Evolutionary conservation across 2,329 filamentous ascomycete species (phyloP).

Genomic region (Didymosphaeria variabile): DNA sequence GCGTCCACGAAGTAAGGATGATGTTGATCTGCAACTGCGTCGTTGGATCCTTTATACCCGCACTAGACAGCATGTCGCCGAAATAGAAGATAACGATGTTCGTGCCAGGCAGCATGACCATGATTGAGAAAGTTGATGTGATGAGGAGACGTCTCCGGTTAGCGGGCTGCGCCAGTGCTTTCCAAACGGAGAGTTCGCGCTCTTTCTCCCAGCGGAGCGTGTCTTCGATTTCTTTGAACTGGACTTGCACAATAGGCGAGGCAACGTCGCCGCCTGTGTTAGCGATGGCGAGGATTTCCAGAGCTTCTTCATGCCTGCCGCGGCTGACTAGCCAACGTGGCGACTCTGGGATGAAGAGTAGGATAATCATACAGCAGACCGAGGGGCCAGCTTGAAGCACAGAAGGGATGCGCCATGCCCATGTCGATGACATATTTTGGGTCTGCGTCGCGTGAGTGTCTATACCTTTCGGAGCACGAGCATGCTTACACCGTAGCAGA

Average conservation of each 20-base stretch:
- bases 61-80: conserved; percentile 47
- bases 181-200: conserved; percentile 21
- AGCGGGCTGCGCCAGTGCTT: conserved; percentile 21
- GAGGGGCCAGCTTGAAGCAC: conserved; percentile 55
- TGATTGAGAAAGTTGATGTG: conserved; percentile 24
- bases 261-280: conserved; percentile 63
- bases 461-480: neutral
- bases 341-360: conserved; percentile 55
- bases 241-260: conserved; percentile 60
- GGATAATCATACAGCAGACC: conserved; percentile 59
- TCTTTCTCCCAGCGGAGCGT: conserved; percentile 46
- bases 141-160: conserved; percentile 54
- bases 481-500: conserved; percentile 51
- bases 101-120: conserved; percentile 29
- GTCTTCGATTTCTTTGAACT: conserved; percentile 64
- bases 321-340: conserved; percentile 60
- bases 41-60: conserved; percentile 47
- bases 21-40: conserved; percentile 52
- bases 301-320: conserved; percentile 53
- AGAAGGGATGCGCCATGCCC: conserved; percentile 67
- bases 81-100: conserved; percentile 53
- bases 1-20: conserved; percentile 53
- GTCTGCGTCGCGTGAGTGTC: conserved; percentile 32
- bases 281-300: conserved; percentile 52
- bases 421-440: conserved; percentile 50